phyloP scores from a whole-genome alignment of 768 basidiomycete genomes.

The Russula foetens region DNA sequence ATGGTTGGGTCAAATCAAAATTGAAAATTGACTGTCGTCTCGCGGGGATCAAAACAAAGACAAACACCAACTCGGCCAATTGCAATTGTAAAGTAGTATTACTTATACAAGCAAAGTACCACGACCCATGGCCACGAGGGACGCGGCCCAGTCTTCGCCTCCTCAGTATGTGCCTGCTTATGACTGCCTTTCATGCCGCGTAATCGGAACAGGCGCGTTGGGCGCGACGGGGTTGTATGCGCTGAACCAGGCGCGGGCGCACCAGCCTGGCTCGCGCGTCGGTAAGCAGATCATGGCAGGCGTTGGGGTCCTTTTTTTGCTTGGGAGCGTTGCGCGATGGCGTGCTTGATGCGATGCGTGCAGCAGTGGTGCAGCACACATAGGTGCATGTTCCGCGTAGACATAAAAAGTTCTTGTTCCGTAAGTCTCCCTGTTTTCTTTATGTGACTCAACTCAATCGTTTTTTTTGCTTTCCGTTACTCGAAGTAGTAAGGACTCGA shows the following conservation, averaged over 20 bases:
- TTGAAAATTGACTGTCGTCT: no score
- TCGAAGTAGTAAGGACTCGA: no score
- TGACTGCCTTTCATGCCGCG: conserved; percentile 63
- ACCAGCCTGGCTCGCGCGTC: conserved; percentile 49
- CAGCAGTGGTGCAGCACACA: no score
- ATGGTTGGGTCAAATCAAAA: no score
- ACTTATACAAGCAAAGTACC: background rate
- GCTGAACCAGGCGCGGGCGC: conserved; percentile 51
- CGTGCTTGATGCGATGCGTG: background rate
- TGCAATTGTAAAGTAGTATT: no score
- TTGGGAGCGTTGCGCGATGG: conserved; percentile 18
- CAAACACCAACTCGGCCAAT: no score
- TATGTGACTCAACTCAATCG: background rate
- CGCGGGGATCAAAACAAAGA: no score
- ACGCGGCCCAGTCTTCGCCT: background rate
- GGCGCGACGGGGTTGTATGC: conserved; percentile 61
- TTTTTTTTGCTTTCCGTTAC: background rate
- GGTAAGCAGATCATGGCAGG: conserved; percentile 58
- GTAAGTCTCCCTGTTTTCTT: background rate
- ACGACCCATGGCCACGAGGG: background rate
- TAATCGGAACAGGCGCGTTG: conserved; percentile 59
- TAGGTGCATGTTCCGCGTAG: no score
- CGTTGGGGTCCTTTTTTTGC: conserved; percentile 37
- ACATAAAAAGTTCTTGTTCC: no score
- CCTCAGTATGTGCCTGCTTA: background rate